phyloP scores from a whole-genome alignment of 2,329 filamentous ascomycete species.

The Westerdykella sp. region DNA sequence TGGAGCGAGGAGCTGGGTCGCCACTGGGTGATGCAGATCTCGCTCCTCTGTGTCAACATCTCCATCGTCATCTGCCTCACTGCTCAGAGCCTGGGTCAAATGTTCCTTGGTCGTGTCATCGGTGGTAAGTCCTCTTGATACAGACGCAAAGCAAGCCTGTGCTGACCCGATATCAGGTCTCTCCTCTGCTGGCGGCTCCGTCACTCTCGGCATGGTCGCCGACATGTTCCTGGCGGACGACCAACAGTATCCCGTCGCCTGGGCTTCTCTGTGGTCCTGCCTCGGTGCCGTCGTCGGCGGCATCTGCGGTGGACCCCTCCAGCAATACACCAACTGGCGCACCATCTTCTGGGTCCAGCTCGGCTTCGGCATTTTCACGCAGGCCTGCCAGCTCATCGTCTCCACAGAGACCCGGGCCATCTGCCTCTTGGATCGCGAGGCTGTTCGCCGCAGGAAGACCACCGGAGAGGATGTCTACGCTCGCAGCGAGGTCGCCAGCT shows the following conservation, averaged over 20 bases:
- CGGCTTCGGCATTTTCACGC: constrained; percentile 66
- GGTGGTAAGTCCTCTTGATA: constrained; percentile 14
- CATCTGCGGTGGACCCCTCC: constrained; percentile 66
- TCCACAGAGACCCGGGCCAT: constrained; percentile 73
- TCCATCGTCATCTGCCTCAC: constrained; percentile 59
- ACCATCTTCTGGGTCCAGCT: constrained; percentile 82
- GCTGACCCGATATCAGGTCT: constrained; percentile 14
- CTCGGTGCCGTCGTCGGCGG: constrained; percentile 66
- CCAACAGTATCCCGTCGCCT: constrained; percentile 62
- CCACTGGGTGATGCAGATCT: constrained; percentile 65
- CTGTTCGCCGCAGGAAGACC: constrained; percentile 59
- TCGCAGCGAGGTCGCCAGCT: constrained; percentile 53
- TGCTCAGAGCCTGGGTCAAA: constrained; percentile 60
- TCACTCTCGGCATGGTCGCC: constrained; percentile 59
- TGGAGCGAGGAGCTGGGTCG: constrained; percentile 77
- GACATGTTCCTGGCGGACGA: constrained; percentile 54
- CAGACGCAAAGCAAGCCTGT: neutral
- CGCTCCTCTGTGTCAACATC: constrained; percentile 67
- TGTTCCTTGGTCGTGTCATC: constrained; percentile 53
- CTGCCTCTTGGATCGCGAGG: constrained; percentile 69
- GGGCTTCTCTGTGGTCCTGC: constrained; percentile 63
- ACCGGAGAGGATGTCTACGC: constrained; percentile 51
- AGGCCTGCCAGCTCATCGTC: constrained; percentile 58
- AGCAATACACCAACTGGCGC: constrained; percentile 61
- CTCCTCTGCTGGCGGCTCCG: constrained; percentile 55